Evolutionary conservation across 2,329 filamentous ascomycete genomes (phyloP).

Genomic region (Laburnicola sp.): DNA sequence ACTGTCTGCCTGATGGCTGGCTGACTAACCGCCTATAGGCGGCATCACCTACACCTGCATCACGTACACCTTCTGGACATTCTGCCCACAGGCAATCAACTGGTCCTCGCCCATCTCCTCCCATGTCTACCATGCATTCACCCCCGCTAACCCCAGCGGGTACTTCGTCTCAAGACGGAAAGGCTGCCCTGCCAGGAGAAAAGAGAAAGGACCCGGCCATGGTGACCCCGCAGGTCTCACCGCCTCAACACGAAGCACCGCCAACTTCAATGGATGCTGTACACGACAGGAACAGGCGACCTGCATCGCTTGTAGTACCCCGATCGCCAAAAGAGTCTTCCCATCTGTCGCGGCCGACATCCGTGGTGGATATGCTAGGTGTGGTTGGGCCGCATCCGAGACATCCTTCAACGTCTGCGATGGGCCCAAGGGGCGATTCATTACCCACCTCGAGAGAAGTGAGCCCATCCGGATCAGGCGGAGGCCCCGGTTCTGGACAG

Average conservation of each 20-base stretch:
- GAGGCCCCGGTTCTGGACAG: slow-evolving; percentile 50
- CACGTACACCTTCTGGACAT: slow-evolving; percentile 55
- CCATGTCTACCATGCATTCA: slow-evolving; percentile 74
- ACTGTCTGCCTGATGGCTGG: slow-evolving; percentile 31
- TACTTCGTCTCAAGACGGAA: slow-evolving; percentile 63
- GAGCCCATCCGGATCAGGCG: slow-evolving; percentile 64
- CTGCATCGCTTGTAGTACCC: slow-evolving; percentile 28
- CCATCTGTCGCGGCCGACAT: slow-evolving; percentile 47
- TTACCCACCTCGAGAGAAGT: slow-evolving; percentile 58
- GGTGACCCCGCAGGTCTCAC: slow-evolving; percentile 60
- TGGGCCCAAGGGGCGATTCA: slow-evolving; percentile 61
- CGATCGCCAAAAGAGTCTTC: slow-evolving; percentile 35
- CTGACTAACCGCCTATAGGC: slow-evolving; percentile 44
- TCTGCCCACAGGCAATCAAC: slow-evolving; percentile 57
- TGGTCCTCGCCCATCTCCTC: slow-evolving; percentile 70
- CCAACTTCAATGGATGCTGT: slow-evolving; percentile 48
- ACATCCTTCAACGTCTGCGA: slow-evolving; percentile 57
- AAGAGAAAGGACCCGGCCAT: slow-evolving; percentile 51
- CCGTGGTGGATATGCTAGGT: slow-evolving; percentile 49
- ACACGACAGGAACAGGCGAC: slow-evolving; percentile 23
- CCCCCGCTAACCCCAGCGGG: slow-evolving; percentile 87
- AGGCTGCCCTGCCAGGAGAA: slow-evolving; percentile 38
- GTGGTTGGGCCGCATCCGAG: slow-evolving; percentile 52
- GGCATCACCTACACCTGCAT: slow-evolving; percentile 52
- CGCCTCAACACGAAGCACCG: slow-evolving; percentile 60